These are phyloP conservation scores for Aegle marmelos DNA, from an alignment of 345 rosid species.

Conservation along the genomic window DNA sequence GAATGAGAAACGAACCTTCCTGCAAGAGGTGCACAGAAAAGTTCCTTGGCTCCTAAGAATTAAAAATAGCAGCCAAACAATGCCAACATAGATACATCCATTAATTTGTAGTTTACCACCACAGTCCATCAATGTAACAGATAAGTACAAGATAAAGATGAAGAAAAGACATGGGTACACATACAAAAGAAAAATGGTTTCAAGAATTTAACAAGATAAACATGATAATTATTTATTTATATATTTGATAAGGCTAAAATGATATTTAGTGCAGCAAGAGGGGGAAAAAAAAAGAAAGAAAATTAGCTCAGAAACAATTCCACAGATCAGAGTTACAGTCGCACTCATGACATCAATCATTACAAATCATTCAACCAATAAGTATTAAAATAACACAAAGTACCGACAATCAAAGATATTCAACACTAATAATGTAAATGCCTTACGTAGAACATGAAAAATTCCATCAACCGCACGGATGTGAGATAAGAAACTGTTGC, in stretches of 20 bases:
- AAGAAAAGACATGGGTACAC: background rate
- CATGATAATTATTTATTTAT: too few species aligned
- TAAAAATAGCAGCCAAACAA: background rate
- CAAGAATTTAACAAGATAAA: background rate
- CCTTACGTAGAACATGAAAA: conserved; percentile 91
- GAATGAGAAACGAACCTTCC: background rate
- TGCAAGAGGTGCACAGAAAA: background rate
- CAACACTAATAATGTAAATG: background rate
- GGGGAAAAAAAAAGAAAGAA: background rate
- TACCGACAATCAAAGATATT: background rate
- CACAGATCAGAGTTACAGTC: background rate
- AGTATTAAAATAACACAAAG: background rate
- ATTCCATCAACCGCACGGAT: conserved; percentile 99
- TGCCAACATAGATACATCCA: background rate
- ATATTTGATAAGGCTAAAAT: too few species aligned
- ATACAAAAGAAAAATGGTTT: background rate
- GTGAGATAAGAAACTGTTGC: conserved; percentile 93
- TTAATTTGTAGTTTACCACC: background rate
- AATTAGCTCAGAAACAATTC: background rate
- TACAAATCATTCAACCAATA: background rate
- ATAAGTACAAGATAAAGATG: background rate
- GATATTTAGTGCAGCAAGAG: background rate
- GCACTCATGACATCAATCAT: background rate
- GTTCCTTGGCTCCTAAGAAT: background rate
- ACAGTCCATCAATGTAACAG: background rate